Conservation (phyloP, 2,329 filamentous ascomycete species). For the Trichophyton verrucosum region DNA sequence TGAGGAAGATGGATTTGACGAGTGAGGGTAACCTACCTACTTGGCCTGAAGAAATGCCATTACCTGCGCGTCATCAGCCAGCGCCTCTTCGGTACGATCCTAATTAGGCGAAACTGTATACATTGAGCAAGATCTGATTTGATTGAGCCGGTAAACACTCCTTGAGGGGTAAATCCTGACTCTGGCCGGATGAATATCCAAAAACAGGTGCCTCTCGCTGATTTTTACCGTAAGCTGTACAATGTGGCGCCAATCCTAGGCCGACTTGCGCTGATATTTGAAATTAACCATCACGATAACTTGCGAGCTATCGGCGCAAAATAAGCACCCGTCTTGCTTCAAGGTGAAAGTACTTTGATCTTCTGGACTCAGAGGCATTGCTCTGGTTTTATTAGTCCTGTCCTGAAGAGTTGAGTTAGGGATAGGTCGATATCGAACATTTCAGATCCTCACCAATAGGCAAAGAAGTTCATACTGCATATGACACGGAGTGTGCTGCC, state of each 20-base stretch:
- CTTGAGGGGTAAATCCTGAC: neutral
- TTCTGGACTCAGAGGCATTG: neutral
- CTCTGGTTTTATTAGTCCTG: neutral
- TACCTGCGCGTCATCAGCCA: neutral
- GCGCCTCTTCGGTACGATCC: neutral
- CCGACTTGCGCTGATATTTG: neutral
- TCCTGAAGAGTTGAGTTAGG: neutral
- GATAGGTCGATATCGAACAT: neutral
- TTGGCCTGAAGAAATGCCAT: neutral
- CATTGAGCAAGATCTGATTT: neutral
- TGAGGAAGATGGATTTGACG: neutral
- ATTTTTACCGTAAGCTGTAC: slow-evolving; percentile 1
- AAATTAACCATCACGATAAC: neutral
- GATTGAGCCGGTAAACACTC: neutral
- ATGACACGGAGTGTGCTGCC: neutral
- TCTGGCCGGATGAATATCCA: neutral
- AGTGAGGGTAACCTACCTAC: neutral
- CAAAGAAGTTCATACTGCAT: neutral
- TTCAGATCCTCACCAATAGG: neutral
- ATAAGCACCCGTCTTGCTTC: neutral
- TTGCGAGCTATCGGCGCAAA: neutral
- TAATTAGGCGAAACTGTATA: neutral
- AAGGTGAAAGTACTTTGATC: neutral
- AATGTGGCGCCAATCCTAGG: slow-evolving; percentile 3
- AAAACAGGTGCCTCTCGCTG: neutral